phyloP scores from a whole-genome alignment of 2,329 filamentous ascomycete genomes.

The Ophiocordyceps camponoti-leonardi region DNA sequence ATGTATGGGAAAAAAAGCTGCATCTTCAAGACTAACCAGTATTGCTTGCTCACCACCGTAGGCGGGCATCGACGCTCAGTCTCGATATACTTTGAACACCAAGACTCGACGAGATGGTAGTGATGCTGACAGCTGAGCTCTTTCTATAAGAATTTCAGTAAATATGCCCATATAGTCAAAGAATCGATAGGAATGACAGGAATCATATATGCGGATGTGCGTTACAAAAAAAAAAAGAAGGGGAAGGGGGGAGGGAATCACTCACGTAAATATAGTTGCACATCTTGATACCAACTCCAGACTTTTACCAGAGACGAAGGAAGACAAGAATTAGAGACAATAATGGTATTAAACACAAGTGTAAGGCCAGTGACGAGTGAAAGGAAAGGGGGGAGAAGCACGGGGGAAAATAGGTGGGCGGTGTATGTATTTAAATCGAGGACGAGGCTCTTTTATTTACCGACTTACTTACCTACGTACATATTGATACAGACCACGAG shows the following conservation, averaged over 20 bases:
- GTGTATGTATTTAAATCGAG: no score
- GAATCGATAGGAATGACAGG: not conserved
- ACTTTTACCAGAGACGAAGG: not conserved
- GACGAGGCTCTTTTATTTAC: no score
- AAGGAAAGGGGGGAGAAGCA: no score
- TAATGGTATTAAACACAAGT: no score
- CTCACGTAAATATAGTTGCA: conserved; percentile 34
- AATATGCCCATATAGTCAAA: not conserved
- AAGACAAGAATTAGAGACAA: not conserved
- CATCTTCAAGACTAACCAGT: conserved; percentile 18
- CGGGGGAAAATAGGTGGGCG: no score
- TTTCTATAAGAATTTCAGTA: conserved; percentile 23
- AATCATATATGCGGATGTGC: not conserved
- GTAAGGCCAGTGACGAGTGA: no score
- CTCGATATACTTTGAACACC: conserved; percentile 27
- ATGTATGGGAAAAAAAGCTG: no score
- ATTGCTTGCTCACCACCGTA: conserved; percentile 26
- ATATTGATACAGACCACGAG: no score
- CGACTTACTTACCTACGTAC: no score
- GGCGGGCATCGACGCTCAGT: conserved; percentile 24
- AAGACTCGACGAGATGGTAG: conserved; percentile 30
- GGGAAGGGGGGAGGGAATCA: not conserved
- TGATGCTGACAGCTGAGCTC: conserved; percentile 33
- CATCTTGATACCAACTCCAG: conserved; percentile 16
- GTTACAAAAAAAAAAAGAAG: not conserved